Percentiles rank a stretch among this genome's conserved stretches.
These are phyloP conservation scores for Meyerozyma guilliermondii DNA, from an alignment of 1,139 yeast species.

Conservation along the genomic window DNA sequence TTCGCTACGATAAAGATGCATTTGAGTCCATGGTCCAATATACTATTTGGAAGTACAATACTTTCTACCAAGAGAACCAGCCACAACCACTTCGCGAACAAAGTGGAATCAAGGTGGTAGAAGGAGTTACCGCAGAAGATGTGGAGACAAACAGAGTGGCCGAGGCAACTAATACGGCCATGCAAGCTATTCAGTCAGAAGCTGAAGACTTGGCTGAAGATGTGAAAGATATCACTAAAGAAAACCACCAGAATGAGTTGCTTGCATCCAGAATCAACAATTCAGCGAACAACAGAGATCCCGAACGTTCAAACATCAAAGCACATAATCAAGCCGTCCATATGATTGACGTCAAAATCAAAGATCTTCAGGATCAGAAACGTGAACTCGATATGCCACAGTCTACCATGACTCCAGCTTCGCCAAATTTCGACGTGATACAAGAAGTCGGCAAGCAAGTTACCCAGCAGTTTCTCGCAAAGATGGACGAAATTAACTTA, in stretches of 20 bases:
- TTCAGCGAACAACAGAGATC: neutral
- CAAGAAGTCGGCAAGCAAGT: constrained; percentile 22
- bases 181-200: neutral
- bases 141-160: neutral
- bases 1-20: constrained; percentile 48
- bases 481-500: constrained; percentile 18
- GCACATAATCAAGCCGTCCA: neutral
- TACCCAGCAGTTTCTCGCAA: constrained; percentile 19
- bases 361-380: neutral
- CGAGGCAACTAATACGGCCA: neutral
- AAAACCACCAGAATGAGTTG: neutral
- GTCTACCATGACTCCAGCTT: neutral
- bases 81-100: constrained; percentile 6
- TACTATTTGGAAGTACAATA: constrained; percentile 44
- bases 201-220: neutral
- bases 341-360: neutral
- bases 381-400: neutral
- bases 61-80: constrained; percentile 8
- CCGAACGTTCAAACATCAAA: neutral
- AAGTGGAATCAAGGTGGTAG: constrained; percentile 1
- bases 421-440: constrained; percentile 14
- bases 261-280: neutral
- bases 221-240: neutral
- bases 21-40: constrained; percentile 62
- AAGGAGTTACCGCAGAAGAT: neutral